phyloP scores from a whole-genome alignment of 768 basidiomycete species.

The Kockovaella imperatae region DNA sequence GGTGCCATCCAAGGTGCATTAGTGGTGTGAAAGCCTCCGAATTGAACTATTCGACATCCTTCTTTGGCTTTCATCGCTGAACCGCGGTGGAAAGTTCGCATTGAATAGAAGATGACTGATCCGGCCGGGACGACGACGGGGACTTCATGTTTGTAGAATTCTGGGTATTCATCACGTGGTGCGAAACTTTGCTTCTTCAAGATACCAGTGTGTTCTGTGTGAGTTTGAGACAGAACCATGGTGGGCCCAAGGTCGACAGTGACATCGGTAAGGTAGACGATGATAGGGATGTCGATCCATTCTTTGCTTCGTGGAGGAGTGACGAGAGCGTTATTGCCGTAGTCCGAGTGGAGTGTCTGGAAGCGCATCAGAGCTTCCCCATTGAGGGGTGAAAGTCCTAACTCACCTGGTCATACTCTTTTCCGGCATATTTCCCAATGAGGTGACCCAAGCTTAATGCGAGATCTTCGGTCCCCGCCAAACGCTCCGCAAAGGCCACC shows the following conservation, averaged over 20 bases:
- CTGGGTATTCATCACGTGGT: neutral
- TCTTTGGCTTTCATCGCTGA: neutral
- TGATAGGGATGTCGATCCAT: slow-evolving; percentile 10
- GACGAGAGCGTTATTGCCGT: slow-evolving; percentile 7
- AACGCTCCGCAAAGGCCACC: slow-evolving; percentile 9
- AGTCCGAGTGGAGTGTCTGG: slow-evolving; percentile 7
- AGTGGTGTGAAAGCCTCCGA: neutral
- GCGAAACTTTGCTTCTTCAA: neutral
- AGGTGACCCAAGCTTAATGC: neutral
- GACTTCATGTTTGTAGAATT: slow-evolving; percentile 5
- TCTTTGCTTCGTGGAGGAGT: neutral
- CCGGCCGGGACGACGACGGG: neutral
- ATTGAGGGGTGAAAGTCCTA: no score
- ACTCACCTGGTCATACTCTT: slow-evolving; percentile 5
- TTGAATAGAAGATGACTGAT: neutral
- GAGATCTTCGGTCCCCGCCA: neutral
- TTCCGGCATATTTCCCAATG: slow-evolving; percentile 9
- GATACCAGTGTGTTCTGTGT: slow-evolving; percentile 4
- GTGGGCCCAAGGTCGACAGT: slow-evolving; percentile 8
- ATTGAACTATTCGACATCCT: neutral
- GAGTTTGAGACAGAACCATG: neutral
- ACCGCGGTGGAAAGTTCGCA: neutral
- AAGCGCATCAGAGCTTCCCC: no score
- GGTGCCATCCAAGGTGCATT: neutral
- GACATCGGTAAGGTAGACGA: slow-evolving; percentile 4